Base-by-base conservation (phyloP, 306 rosid species). In the Cotoneaster glaucophyllus region DNA sequence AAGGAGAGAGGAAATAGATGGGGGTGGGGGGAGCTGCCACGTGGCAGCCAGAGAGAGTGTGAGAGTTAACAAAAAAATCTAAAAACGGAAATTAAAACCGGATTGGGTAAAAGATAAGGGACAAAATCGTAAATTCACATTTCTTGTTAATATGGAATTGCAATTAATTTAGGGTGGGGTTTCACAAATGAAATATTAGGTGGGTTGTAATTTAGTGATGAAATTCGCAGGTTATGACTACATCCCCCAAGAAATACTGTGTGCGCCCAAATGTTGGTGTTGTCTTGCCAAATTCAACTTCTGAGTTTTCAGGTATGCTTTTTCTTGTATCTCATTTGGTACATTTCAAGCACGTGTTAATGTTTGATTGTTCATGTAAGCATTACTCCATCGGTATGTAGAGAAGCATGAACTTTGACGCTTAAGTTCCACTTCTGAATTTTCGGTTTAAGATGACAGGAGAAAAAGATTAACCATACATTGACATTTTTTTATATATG, bases 241-340 rank as follows among this genome's bases (percentile, higher is more conserved):
- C 99, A 4, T 88, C 98, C 52, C 99, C 98, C 19, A 92, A 86
- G 84, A 92, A 84, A 80, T 96, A 96, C 76, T 90, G 93, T 41
- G 97, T 92, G 76, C 87, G 90, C 29, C 99, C 99, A 28, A 92
- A 88, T 90, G 97, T 92, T 26, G 99, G 98, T 64, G 81, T 96
- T 80, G 72, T 96, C 69, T 39, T 45, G 80, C 97, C 99, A 21
- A 84, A 88, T 67, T 84, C 96, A 70, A 65, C 85, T 37, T 83
- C 78, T 82, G 93, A 90, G 58, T 96, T 90, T 83, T 78, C 87
- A 70, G 99, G 99, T 96, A 90, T 70, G 73, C 32, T 32, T 18
- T 50, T 68, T 22, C 41, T 10, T 41, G 26, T 28, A 67, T 63
- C 59, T 68, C 28, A 37, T 21, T 17, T n/a, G 15, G 59, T 67